Percentiles rank a stretch among this genome's conserved stretches.
These are phyloP conservation scores for Zopfia rhizophila DNA, from an alignment of 2,329 filamentous ascomycete species.

Conservation along the genomic window DNA sequence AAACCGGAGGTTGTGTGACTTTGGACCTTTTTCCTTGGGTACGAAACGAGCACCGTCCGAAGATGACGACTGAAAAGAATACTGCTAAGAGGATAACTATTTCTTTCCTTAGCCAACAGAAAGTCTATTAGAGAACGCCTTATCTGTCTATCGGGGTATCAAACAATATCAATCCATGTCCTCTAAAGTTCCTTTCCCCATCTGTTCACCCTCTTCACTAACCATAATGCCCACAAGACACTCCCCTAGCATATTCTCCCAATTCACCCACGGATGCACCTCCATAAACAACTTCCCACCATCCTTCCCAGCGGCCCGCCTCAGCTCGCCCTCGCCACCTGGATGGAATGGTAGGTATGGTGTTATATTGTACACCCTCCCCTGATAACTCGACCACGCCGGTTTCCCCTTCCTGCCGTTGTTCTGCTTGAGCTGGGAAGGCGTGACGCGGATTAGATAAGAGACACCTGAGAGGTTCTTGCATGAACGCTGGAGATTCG, in stretches of 20 bases:
- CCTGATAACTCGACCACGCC: constrained; percentile 90
- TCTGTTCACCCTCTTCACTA: constrained; percentile 59
- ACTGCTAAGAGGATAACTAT: too few species aligned
- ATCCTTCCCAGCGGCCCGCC: constrained; percentile 80
- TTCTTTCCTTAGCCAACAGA: too few species aligned
- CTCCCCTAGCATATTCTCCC: constrained; percentile 72
- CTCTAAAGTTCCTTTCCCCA: constrained; percentile 56
- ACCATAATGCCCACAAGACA: constrained; percentile 72
- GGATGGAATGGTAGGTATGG: constrained; percentile 93
- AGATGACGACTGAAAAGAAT: too few species aligned
- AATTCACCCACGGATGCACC: constrained; percentile 74
- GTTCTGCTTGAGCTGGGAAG: constrained; percentile 78
- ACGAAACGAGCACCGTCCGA: too few species aligned
- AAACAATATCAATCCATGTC: constrained; percentile 66
- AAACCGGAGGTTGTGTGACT: too few species aligned
- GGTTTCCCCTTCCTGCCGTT: constrained; percentile 86
- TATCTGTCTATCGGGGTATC: constrained; percentile 30
- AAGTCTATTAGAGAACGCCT: too few species aligned
- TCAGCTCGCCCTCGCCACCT: constrained; percentile 82
- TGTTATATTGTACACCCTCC: constrained; percentile 92
- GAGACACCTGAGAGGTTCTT: constrained; percentile 59
- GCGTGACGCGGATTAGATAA: constrained; percentile 77
- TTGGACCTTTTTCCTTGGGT: too few species aligned
- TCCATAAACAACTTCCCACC: constrained; percentile 70
- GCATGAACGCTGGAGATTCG: constrained; percentile 80